A percentile compares a stretch with the other conserved stretches of the same genome.
Conservation (phyloP, 1,284 basidiomycete species). For the Mycosarcoma maydis region DNA sequence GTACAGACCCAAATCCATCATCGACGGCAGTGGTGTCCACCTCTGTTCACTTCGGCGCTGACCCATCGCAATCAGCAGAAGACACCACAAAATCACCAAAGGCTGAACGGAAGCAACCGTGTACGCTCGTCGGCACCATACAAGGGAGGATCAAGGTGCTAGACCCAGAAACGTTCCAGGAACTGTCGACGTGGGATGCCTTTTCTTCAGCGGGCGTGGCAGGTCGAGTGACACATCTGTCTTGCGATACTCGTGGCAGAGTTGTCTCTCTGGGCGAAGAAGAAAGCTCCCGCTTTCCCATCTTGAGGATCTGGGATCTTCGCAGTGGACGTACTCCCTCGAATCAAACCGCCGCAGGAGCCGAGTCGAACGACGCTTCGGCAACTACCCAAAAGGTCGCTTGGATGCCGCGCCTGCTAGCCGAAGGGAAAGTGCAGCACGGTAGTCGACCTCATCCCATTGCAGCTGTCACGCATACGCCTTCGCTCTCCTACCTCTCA, state of each 20-base stretch:
- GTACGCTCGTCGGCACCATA: slow-evolving; percentile 50
- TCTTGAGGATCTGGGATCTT: slow-evolving; percentile 63
- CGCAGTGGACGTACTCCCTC: slow-evolving; percentile 21
- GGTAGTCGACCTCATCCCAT: slow-evolving; percentile 68
- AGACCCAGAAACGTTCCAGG: slow-evolving; percentile 48
- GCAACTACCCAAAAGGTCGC: slow-evolving; percentile 1
- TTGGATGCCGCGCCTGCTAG: slow-evolving; percentile 51
- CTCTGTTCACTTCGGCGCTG: slow-evolving; percentile 7
- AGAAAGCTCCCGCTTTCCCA: slow-evolving; percentile 45
- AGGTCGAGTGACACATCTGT: slow-evolving; percentile 53
- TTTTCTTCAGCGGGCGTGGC: slow-evolving; percentile 34
- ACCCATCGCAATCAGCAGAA: slow-evolving; percentile 2
- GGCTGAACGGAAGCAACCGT: slow-evolving; percentile 17
- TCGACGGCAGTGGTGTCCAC: slow-evolving; percentile 4
- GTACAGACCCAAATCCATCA: not conserved
- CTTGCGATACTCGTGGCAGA: slow-evolving; percentile 44
- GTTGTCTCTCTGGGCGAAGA: slow-evolving; percentile 57
- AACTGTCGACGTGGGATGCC: slow-evolving; percentile 53
- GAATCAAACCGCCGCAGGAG: not conserved
- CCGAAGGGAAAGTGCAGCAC: slow-evolving; percentile 60
- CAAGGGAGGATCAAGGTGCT: slow-evolving; percentile 49
- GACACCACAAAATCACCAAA: slow-evolving; percentile 2
- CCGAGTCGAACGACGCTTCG: not conserved
- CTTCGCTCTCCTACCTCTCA: slow-evolving; percentile 83
- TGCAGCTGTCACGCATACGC: slow-evolving; percentile 81